A percentile compares a stretch with the other conserved stretches of the same genome.
Evolutionary conservation across 73 alveolate genomes (phyloP).

Genomic region (Durusdinium trenchii): DNA sequence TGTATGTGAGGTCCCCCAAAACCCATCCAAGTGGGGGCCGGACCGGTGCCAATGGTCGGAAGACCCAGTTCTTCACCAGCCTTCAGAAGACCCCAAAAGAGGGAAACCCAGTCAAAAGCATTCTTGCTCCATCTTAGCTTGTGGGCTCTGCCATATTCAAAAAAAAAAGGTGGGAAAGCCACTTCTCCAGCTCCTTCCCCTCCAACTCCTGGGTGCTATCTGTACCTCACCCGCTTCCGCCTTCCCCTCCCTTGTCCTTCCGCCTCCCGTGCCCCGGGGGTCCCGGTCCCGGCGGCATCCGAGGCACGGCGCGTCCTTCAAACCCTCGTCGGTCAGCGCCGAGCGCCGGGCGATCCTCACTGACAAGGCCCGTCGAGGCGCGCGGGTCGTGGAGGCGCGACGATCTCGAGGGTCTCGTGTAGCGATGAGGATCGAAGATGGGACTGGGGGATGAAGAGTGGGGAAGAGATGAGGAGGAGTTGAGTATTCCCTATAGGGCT

Average conservation of each 20-base stretch:
- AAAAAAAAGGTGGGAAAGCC: no score
- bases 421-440: background rate
- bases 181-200: no score
- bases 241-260: background rate
- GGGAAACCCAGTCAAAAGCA: no score
- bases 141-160: no score
- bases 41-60: no score
- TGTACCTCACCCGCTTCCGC: no score
- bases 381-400: background rate
- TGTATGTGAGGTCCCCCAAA: no score
- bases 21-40: no score
- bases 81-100: no score
- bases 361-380: background rate
- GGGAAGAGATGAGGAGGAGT: background rate
- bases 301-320: conserved; percentile 77
- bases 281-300: background rate
- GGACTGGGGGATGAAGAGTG: background rate
- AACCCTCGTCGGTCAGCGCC: conserved; percentile 70
- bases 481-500: background rate
- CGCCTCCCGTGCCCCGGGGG: background rate
- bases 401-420: background rate
- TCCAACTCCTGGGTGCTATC: no score
- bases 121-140: no score
- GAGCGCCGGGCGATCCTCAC: conserved; percentile 68
- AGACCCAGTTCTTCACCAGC: no score